Percentiles rank a stretch among this genome's conserved stretches.
phyloP scores from a whole-genome alignment of 2,329 filamentous ascomycete species.

The Paraphoma sp. region DNA sequence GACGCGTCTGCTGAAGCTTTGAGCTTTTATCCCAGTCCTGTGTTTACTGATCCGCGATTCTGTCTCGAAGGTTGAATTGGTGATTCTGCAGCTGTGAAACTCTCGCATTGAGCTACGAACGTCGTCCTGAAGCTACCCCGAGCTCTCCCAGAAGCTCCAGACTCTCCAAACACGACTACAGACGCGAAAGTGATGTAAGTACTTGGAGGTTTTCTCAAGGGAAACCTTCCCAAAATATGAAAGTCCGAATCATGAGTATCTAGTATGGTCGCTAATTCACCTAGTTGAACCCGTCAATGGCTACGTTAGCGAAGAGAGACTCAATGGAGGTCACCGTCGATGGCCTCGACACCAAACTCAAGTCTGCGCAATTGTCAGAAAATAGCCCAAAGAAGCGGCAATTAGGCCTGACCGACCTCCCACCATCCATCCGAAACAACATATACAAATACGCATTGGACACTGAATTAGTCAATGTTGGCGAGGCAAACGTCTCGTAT shows the following conservation, averaged over 20 bases:
- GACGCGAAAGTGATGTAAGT: no score
- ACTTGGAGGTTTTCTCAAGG: no score
- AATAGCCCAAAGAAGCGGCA: conserved; percentile 30
- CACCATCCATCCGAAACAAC: conserved; percentile 37
- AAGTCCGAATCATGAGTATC: no score
- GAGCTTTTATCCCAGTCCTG: neutral
- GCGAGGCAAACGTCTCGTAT: conserved; percentile 39
- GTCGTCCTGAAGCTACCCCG: neutral
- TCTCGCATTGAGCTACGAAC: neutral
- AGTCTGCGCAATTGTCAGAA: conserved; percentile 15
- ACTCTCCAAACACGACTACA: no score
- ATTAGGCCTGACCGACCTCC: conserved; percentile 30
- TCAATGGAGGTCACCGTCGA: conserved; percentile 39
- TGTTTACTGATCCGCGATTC: neutral
- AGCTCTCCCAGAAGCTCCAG: neutral
- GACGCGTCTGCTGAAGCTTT: neutral
- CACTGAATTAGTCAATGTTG: conserved; percentile 42
- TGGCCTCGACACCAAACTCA: conserved; percentile 19
- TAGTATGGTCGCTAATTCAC: neutral
- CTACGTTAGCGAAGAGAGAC: conserved; percentile 29
- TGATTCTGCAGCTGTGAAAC: neutral
- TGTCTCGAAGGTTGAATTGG: neutral
- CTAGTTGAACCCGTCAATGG: neutral
- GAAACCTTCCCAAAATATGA: no score
- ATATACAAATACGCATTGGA: conserved; percentile 44